Evolutionary conservation across 116 monocot species (phyloP), one percentile per base, ranked within the genome.

Genomic region (Zostera marina): DNA sequence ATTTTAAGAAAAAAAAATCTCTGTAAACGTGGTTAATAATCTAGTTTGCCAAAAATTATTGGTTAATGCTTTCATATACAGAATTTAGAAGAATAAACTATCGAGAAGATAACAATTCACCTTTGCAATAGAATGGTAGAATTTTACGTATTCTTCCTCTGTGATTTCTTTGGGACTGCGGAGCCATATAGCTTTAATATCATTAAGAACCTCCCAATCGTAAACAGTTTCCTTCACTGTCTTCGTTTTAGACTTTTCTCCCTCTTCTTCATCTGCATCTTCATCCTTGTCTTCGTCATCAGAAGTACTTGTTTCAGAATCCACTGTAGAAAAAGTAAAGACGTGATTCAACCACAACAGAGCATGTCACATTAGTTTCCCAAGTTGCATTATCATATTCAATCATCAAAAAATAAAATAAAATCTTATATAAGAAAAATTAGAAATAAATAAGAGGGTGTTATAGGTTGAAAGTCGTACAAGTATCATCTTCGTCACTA

Each of bases 121-220:
- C 85, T 96, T 96, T 47, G 89, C 79, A 32, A 89, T 22, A 54
- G 89, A 77, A 48, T 78, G 85, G 62, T 96, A 96, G 70, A 96
- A 96, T 57, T 96, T 96, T 23, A 58, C 56, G 71, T 96, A 96
- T 44, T 96, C 96, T 72, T 85, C 96, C 2, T 89, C 96, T 57
- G 89, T 76, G 55, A 96, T 89, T 25, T 96, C 89, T 69, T 89
- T 96, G 0, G 89, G 96, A 68, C 53, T 89, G 24, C 96, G 84
- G 15, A 96, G 80, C 96, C 96, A 96, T 46, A 96, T 85, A 58
- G 96, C 96, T 66, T 96, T 96, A 73, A 96, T 71, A 75, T 96
- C 82, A 80, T 96, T 96, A 52, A 96, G 66, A 42, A 85, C 68
- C 53, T 96, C 89, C 96, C 96, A 96, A 5, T 89, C 85, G 52